Percentiles rank a stretch among this genome's conserved stretches.
Evolutionary conservation across 2,329 filamentous ascomycete species (phyloP).

Genomic region (Aureobasidium uvarum): DNA sequence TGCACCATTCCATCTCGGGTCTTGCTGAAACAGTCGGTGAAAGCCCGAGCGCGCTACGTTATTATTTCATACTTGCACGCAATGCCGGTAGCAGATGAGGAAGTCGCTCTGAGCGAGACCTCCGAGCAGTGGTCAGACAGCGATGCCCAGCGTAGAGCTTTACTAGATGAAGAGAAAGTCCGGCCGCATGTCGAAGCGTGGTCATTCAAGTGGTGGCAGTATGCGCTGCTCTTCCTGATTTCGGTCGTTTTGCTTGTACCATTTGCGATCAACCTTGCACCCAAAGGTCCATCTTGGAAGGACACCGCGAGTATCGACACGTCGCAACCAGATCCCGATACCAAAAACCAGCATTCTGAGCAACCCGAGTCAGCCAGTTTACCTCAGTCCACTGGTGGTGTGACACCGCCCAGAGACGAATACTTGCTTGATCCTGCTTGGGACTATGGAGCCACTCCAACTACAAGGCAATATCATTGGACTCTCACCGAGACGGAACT

Average conservation of each 20-base stretch:
- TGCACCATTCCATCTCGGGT: background rate
- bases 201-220: constrained; percentile 28
- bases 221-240: constrained; percentile 25
- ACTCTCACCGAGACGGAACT: constrained; percentile 57
- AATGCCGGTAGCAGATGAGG: constrained; percentile 13
- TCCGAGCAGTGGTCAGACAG: constrained; percentile 3
- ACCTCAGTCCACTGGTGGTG: background rate
- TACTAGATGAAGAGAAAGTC: constrained; percentile 30
- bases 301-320: background rate
- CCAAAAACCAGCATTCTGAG: background rate
- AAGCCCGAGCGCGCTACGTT: background rate
- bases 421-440: constrained; percentile 60
- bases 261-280: constrained; percentile 25
- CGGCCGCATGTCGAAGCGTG: constrained; percentile 20
- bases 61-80: background rate
- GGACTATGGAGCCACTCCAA: constrained; percentile 53
- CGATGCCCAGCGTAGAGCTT: constrained; percentile 30
- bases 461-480: constrained; percentile 60
- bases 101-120: background rate
- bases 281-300: constrained; percentile 6
- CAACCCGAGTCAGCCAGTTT: too few species aligned
- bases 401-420: constrained; percentile 39
- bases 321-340: background rate
- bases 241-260: constrained; percentile 24
- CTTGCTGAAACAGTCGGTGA: background rate